phyloP scores from a whole-genome alignment of 208 protist genomes.

The Balamuthia mandrillaris region DNA sequence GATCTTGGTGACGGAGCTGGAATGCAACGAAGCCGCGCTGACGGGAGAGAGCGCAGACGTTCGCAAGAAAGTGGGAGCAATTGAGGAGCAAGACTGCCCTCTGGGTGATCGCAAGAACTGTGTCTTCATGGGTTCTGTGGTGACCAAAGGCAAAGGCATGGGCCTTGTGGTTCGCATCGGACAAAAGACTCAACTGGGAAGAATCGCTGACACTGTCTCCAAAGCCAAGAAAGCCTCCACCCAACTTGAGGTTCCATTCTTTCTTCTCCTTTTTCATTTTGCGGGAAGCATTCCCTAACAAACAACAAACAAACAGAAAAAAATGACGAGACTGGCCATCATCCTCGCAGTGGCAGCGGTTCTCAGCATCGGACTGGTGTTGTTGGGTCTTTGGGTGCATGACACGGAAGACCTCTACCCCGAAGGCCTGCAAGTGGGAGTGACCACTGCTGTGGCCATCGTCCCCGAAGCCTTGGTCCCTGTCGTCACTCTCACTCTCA shows the following conservation, averaged over 20 bases:
- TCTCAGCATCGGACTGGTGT: neutral
- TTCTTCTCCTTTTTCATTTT: neutral
- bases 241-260: neutral
- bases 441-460: constrained; percentile 93
- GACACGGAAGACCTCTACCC: neutral
- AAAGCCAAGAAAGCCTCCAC: neutral
- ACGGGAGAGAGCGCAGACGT: constrained; percentile 83
- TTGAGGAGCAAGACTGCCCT: neutral
- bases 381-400: neutral
- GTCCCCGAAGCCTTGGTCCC: constrained; percentile 95
- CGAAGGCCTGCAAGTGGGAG: constrained; percentile 74
- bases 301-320: too few species aligned
- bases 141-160: constrained; percentile 9
- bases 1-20: constrained; percentile 47
- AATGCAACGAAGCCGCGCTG: constrained; percentile 82
- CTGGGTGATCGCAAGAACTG: neutral
- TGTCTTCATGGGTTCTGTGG: constrained; percentile 5
- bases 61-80: constrained; percentile 49
- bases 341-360: neutral
- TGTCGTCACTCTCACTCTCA: constrained; percentile 41
- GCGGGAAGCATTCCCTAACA: too few species aligned
- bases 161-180: constrained; percentile 2
- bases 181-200: neutral
- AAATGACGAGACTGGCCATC: constrained; percentile 11
- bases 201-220: neutral